Conservation (phyloP, 2,329 filamentous ascomycete species). For the Clonostachys sp. region DNA sequence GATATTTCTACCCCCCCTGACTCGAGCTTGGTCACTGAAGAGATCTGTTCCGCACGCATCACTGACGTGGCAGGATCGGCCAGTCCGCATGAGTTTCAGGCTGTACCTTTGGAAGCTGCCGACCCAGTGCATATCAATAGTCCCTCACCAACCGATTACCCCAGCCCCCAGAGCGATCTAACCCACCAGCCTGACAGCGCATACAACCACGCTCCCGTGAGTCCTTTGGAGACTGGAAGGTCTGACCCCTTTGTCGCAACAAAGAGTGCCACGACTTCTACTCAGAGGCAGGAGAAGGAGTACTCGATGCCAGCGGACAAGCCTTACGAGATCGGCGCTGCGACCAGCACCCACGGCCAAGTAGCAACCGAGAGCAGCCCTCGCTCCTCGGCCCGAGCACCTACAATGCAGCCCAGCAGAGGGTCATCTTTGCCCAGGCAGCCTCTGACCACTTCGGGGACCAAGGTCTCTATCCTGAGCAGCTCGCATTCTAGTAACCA, state of each 20-base stretch:
- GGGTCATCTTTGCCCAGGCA: conserved; percentile 11
- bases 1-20: too few relatives aligned
- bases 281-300: too few relatives aligned
- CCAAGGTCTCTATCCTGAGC: conserved; percentile 27
- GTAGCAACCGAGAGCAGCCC: too few relatives aligned
- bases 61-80: conserved; percentile 50
- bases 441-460: conserved; percentile 12
- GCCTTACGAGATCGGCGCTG: too few relatives aligned
- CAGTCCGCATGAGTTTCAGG: conserved; percentile 44
- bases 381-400: neutral
- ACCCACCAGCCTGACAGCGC: too few relatives aligned
- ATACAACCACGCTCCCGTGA: too few relatives aligned
- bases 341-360: too few relatives aligned
- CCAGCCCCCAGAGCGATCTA: too few relatives aligned
- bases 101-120: conserved; percentile 37
- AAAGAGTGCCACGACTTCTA: too few relatives aligned
- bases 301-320: too few relatives aligned
- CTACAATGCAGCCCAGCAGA: neutral
- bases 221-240: too few relatives aligned
- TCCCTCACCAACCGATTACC: conserved; percentile 6
- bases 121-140: conserved; percentile 25
- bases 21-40: conserved; percentile 11
- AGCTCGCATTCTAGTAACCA: conserved; percentile 18
- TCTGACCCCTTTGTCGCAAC: too few relatives aligned
- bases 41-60: conserved; percentile 51